phyloP scores from a whole-genome alignment of 768 basidiomycete genomes.

The Grammothele lineata region DNA sequence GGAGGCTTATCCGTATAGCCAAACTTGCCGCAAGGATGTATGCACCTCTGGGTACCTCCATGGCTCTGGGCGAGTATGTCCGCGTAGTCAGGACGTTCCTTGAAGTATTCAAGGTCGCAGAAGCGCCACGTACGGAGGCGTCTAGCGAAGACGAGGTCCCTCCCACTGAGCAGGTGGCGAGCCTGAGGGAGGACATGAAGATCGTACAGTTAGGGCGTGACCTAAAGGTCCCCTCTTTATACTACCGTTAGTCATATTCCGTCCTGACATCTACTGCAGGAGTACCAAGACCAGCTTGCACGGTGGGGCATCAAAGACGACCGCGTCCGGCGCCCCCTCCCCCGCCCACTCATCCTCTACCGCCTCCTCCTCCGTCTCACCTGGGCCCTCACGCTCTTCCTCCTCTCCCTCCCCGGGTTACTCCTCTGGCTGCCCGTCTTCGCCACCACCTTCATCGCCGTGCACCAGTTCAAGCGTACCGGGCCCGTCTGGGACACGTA shows the following conservation, averaged over 20 bases:
- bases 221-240: constrained; percentile 47
- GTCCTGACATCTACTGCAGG: constrained; percentile 35
- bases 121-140: constrained; percentile 11
- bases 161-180: constrained; percentile 16
- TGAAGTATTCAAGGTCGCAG: constrained; percentile 59
- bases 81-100: constrained; percentile 71
- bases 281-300: constrained; percentile 70
- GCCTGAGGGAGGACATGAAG: constrained; percentile 22
- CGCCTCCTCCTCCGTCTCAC: constrained; percentile 61
- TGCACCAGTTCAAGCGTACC: constrained; percentile 72
- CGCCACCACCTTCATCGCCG: constrained; percentile 60
- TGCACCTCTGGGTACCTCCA: constrained; percentile 80
- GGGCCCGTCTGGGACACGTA: constrained; percentile 84
- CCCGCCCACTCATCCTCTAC: constrained; percentile 45
- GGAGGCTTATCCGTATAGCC: constrained; percentile 70
- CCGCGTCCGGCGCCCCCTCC: constrained; percentile 66
- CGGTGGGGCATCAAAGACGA: constrained; percentile 79
- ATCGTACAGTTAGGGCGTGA: constrained; percentile 37
- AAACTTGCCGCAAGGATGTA: constrained; percentile 80
- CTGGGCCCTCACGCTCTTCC: constrained; percentile 60
- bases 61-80: constrained; percentile 83
- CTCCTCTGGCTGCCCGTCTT: constrained; percentile 83
- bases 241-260: no score
- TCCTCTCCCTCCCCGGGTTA: constrained; percentile 71
- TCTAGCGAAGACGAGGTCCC: constrained; percentile 18